These are phyloP conservation scores for Wickerhamiella nectarea DNA, from an alignment of 805 yeast species.

Conservation along the genomic window DNA sequence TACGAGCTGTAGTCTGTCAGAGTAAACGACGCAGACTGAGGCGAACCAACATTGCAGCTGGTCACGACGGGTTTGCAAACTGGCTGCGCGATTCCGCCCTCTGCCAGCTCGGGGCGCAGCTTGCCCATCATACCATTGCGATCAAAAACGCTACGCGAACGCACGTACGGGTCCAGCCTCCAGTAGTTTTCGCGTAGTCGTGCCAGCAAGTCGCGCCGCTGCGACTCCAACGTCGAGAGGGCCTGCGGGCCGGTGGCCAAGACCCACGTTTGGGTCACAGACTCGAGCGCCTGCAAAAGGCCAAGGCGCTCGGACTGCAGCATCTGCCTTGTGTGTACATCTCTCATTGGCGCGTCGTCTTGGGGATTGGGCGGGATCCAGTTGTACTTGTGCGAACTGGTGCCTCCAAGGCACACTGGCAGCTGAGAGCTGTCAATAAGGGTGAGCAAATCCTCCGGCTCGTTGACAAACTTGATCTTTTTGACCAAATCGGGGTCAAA, in stretches of 20 bases:
- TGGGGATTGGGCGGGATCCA: constrained; percentile 50
- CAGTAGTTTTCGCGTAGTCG: constrained; percentile 51
- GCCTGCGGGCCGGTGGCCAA: constrained; percentile 36
- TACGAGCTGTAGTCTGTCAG: background rate
- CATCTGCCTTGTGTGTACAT: constrained; percentile 33
- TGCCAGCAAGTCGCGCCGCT: constrained; percentile 32
- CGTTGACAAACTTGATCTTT: constrained; percentile 73
- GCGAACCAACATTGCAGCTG: background rate
- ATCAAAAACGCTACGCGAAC: constrained; percentile 70
- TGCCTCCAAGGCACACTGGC: constrained; percentile 67
- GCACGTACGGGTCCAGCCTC: constrained; percentile 62
- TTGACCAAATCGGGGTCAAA: constrained; percentile 92
- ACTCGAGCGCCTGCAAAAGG: constrained; percentile 41
- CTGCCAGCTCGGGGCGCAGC: constrained; percentile 19
- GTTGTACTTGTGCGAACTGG: constrained; percentile 40
- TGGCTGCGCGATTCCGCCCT: constrained; percentile 20
- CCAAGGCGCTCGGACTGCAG: constrained; percentile 41
- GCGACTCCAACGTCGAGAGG: constrained; percentile 35
- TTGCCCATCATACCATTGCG: constrained; percentile 50
- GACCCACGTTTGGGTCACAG: constrained; percentile 70
- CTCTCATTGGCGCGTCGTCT: constrained; percentile 37
- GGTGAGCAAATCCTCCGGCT: constrained; percentile 48
- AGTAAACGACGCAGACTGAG: background rate
- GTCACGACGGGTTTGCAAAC: background rate
- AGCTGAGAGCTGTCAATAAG: constrained; percentile 46